A percentile compares a stretch with the other conserved stretches of the same genome.
phyloP scores from a whole-genome alignment of 2,329 filamentous ascomycete genomes.

The Paecilomyces formosus region DNA sequence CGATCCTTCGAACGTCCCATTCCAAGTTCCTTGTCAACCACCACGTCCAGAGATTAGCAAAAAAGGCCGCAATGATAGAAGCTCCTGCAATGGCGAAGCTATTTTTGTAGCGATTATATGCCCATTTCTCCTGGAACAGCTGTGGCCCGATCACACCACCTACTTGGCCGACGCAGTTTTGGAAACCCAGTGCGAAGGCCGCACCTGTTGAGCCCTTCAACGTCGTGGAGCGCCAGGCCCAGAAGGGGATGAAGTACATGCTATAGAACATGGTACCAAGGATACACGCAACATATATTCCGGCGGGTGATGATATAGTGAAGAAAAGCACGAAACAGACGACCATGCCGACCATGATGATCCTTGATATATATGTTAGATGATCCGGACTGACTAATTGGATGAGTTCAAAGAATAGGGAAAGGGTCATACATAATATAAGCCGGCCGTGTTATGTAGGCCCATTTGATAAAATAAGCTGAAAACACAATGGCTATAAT shows the following conservation, averaged over 20 bases:
- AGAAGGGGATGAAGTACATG: slow-evolving; percentile 40
- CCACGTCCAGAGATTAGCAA: slow-evolving; percentile 36
- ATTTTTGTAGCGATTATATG: slow-evolving; percentile 33
- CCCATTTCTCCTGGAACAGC: slow-evolving; percentile 36
- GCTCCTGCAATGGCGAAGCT: slow-evolving; percentile 31
- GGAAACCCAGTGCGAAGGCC: slow-evolving; percentile 38
- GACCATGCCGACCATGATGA: slow-evolving; percentile 31
- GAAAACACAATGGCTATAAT: slow-evolving; percentile 34
- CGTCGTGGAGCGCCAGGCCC: slow-evolving; percentile 38
- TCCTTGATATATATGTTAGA: slow-evolving; percentile 9
- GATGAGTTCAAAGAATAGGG: not conserved
- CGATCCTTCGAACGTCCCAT: slow-evolving; percentile 28
- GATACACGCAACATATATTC: slow-evolving; percentile 38
- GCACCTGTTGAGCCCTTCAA: slow-evolving; percentile 37
- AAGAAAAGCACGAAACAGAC: slow-evolving; percentile 39
- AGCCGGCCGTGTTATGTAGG: slow-evolving; percentile 33
- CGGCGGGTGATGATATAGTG: slow-evolving; percentile 28
- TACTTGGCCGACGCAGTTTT: slow-evolving; percentile 37
- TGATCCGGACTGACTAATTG: too few relatives aligned
- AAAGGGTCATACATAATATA: slow-evolving; percentile 25
- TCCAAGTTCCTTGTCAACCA: slow-evolving; percentile 36
- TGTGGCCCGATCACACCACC: slow-evolving; percentile 41
- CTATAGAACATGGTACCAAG: slow-evolving; percentile 40
- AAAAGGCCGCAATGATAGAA: slow-evolving; percentile 26
- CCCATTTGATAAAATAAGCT: slow-evolving; percentile 32